phyloP scores from a whole-genome alignment of 2,329 filamentous ascomycete species.

The Pseudogymnoascus sp. region DNA sequence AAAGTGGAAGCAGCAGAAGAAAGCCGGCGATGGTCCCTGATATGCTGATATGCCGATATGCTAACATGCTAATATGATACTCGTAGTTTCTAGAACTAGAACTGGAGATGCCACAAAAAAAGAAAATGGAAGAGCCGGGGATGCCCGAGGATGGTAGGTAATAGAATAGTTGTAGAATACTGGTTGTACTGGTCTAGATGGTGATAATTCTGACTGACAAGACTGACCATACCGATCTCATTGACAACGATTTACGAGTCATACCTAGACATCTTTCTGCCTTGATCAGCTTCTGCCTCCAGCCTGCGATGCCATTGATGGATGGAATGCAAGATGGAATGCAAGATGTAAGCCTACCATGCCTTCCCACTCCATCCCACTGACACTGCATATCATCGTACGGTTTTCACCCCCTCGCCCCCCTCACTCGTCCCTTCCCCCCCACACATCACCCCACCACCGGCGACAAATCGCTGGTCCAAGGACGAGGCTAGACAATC shows the following conservation, averaged over 20 bases:
- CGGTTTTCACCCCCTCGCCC: background rate
- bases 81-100: background rate
- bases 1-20: background rate
- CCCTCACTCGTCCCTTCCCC: background rate
- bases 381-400: background rate
- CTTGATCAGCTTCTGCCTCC: background rate
- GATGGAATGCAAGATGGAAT: background rate
- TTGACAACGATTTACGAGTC: background rate
- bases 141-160: background rate
- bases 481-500: background rate
- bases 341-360: background rate
- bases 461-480: background rate
- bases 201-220: background rate
- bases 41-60: background rate
- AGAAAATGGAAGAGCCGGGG: background rate
- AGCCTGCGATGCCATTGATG: background rate
- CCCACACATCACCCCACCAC: background rate
- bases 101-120: background rate
- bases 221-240: background rate
- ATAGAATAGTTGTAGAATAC: background rate
- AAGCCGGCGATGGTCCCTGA: background rate
- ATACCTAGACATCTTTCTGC: background rate
- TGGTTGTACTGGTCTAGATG: too few species aligned
- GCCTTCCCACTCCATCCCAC: background rate
- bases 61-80: background rate